Conservation (phyloP, 352 stramenopile genomes). For the Globisporangium lucens region DNA sequence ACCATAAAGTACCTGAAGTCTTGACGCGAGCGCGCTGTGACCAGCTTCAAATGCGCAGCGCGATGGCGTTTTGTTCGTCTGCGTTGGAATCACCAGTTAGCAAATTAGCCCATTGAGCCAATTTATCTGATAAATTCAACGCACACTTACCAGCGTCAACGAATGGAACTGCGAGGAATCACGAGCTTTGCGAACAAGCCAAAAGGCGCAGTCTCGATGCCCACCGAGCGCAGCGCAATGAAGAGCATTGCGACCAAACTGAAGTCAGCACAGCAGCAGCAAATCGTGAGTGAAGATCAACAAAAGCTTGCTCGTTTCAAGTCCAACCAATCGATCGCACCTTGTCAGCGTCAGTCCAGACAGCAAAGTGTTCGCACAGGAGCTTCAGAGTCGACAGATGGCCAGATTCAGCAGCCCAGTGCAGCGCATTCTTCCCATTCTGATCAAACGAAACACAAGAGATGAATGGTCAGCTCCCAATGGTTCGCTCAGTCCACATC, state of each 20-base stretch:
- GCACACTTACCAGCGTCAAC: conserved; percentile 52
- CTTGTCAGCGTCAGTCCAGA: conserved; percentile 84
- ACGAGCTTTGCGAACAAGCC: conserved; percentile 66
- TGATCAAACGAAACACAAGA: conserved; percentile 13
- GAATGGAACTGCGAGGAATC: conserved; percentile 71
- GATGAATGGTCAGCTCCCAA: neutral
- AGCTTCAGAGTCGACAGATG: conserved; percentile 81
- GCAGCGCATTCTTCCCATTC: conserved; percentile 88
- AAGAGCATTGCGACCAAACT: conserved; percentile 85
- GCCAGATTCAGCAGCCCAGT: conserved; percentile 77
- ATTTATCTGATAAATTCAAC: neutral
- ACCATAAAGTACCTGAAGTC: conserved; percentile 39
- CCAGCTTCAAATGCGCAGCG: conserved; percentile 84
- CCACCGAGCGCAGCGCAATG: conserved; percentile 77
- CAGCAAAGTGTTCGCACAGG: conserved; percentile 64
- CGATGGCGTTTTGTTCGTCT: conserved; percentile 88
- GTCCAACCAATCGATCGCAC: conserved; percentile 19
- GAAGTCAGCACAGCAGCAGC: neutral
- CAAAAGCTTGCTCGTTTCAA: neutral
- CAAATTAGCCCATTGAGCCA: neutral
- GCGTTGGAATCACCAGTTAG: neutral
- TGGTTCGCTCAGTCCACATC: neutral
- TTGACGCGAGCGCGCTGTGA: conserved; percentile 72
- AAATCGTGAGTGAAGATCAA: neutral
- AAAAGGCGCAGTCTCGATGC: conserved; percentile 82